Evolutionary conservation across 257 asterid genomes (phyloP).

Genomic region (Rubia yunnanensis): DNA sequence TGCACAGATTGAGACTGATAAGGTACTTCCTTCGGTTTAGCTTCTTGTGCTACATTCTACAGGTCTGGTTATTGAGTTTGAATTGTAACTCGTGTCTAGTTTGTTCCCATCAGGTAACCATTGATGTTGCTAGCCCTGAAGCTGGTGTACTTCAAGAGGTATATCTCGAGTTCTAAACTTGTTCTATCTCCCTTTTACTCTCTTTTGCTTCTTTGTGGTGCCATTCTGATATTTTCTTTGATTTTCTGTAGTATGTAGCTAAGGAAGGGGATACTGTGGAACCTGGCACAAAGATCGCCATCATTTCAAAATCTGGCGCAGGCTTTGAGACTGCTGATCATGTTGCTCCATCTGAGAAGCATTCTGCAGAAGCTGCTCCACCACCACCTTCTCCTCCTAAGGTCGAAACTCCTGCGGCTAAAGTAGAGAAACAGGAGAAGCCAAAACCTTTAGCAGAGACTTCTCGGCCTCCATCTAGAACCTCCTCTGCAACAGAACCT

Average conservation of each 20-base stretch:
- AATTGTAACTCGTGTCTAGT: not conserved
- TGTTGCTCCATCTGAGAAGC: conserved; percentile 84
- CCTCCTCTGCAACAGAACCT: conserved; percentile 70
- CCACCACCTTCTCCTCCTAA: conserved; percentile 18
- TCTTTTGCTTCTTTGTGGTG: conserved; percentile 9
- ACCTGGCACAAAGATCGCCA: conserved; percentile 84
- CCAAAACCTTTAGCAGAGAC: conserved; percentile 47
- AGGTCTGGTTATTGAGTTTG: conserved; percentile 2
- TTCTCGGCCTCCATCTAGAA: conserved; percentile 49
- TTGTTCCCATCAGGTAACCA: conserved; percentile 57
- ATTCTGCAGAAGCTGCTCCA: conserved; percentile 52
- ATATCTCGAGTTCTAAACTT: not conserved
- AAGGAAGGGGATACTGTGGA: conserved; percentile 95
- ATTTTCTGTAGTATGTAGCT: conserved; percentile 47
- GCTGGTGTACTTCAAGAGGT: conserved; percentile 96
- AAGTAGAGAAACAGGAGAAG: conserved; percentile 26
- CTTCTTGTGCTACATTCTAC: not conserved
- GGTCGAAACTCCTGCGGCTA: conserved; percentile 42
- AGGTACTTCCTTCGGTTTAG: conserved; percentile 37
- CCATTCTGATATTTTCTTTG: conserved; percentile 11
- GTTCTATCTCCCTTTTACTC: not conserved
- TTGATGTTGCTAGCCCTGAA: conserved; percentile 98
- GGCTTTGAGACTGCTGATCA: conserved; percentile 43
- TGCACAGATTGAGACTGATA: conserved; percentile 97
- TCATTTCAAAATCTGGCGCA: conserved; percentile 86